Evolutionary conservation across 2,329 filamentous ascomycete genomes (phyloP).

Genomic region (Akanthomyces uredinophilus): DNA sequence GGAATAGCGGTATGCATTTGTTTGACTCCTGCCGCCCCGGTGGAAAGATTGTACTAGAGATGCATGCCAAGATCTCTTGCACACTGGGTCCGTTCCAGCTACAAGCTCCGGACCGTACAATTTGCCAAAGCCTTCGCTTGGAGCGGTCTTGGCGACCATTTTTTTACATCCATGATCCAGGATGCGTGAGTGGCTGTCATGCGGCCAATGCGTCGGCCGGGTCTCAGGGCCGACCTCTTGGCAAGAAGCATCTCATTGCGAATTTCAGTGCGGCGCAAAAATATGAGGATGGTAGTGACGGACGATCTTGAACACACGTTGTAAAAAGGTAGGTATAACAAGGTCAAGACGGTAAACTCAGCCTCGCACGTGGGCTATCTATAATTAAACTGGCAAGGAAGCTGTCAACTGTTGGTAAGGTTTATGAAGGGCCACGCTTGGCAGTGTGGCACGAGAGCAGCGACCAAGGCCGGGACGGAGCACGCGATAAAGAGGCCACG

Average conservation of each 20-base stretch:
- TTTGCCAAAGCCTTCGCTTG: constrained; percentile 2
- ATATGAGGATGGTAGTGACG: background rate
- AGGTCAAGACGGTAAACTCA: background rate
- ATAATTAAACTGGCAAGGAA: background rate
- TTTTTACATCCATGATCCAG: background rate
- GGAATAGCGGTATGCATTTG: background rate
- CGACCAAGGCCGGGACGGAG: background rate
- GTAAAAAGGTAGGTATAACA: background rate
- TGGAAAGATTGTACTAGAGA: background rate
- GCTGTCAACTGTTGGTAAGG: background rate
- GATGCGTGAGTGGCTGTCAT: background rate
- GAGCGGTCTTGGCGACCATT: background rate
- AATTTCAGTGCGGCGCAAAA: background rate
- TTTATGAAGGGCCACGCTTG: background rate
- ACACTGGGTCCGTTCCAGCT: background rate
- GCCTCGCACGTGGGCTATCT: background rate
- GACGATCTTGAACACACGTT: background rate
- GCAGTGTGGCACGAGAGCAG: constrained; percentile 6
- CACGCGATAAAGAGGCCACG: constrained; percentile 6
- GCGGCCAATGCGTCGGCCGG: background rate
- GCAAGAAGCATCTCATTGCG: background rate
- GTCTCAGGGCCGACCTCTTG: background rate
- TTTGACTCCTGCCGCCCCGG: background rate
- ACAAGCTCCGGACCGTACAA: background rate
- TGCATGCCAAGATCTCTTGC: constrained; percentile 7